A percentile compares a stretch with the other conserved stretches of the same genome.
Evolutionary conservation across 768 basidiomycete genomes (phyloP).

Genomic region (Xerocomus spinulosus): DNA sequence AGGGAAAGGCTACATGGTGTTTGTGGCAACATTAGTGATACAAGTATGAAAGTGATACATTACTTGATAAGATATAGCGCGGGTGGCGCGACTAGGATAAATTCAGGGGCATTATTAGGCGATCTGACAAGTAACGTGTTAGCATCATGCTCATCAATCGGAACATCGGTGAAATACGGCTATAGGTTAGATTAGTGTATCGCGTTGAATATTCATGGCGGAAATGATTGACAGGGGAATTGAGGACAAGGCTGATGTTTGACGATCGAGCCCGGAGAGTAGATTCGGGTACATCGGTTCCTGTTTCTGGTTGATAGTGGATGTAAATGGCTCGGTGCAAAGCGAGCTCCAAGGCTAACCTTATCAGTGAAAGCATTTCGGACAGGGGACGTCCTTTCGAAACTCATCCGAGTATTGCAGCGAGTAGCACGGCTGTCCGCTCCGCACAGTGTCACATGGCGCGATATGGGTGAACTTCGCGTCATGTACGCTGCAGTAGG

Average conservation of each 20-base stretch:
- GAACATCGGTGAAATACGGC: neutral
- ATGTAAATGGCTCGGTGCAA: neutral
- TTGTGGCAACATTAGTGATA: neutral
- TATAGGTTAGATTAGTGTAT: neutral
- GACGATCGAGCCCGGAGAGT: too few species aligned
- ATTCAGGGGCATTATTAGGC: neutral
- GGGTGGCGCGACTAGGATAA: neutral
- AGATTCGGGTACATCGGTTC: neutral
- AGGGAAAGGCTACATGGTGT: slow-evolving; percentile 1
- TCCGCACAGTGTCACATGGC: neutral
- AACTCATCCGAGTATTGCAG: neutral
- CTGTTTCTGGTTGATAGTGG: too few species aligned
- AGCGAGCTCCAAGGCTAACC: neutral
- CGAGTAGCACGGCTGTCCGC: accelerated
- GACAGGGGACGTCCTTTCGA: slow-evolving; percentile 10
- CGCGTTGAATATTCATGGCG: neutral
- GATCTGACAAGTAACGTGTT: slow-evolving; percentile 3
- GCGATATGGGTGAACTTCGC: neutral
- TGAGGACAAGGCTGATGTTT: neutral
- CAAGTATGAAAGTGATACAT: neutral
- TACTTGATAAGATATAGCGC: neutral
- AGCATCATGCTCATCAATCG: neutral
- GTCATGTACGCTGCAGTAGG: slow-evolving; percentile 7
- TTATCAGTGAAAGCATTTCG: slow-evolving; percentile 1
- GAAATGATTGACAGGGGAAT: neutral